Conservation (phyloP, 768 basidiomycete species). For the Macrolepiota albuminosa region DNA sequence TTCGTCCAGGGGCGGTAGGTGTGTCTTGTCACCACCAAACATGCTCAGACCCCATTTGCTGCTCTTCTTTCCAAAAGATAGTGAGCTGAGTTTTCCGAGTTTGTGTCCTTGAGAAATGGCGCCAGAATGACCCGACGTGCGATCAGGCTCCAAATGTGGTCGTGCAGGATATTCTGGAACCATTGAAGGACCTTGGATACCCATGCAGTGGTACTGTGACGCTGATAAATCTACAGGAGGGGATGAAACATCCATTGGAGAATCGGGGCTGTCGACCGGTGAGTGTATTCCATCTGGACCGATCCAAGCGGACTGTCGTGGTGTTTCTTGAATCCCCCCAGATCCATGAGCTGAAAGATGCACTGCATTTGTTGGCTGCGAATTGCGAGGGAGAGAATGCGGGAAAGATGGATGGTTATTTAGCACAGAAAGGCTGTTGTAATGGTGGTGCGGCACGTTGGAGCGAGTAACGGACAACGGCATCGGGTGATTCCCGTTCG, state of each 20-base stretch:
- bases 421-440: constrained; percentile 11
- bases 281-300: constrained; percentile 14
- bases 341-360: constrained; percentile 24
- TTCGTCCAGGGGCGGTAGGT: constrained; percentile 74
- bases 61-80: constrained; percentile 67
- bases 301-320: constrained; percentile 20
- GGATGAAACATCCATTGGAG: constrained; percentile 60
- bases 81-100: constrained; percentile 51
- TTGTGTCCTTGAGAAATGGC: constrained; percentile 42
- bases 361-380: constrained; percentile 17
- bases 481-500: constrained; percentile 31
- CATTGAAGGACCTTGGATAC: constrained; percentile 47
- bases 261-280: constrained; percentile 35
- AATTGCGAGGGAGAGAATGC: constrained; percentile 33
- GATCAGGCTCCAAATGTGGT: constrained; percentile 35
- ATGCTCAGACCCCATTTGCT: constrained; percentile 63
- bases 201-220: constrained; percentile 45
- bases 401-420: constrained; percentile 12
- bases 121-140: constrained; percentile 33
- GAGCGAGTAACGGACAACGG: constrained; percentile 28
- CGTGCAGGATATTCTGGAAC: constrained; percentile 46
- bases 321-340: constrained; percentile 20
- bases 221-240: constrained; percentile 42
- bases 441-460: constrained; percentile 24
- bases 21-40: constrained; percentile 72